These are phyloP conservation scores for Sechiopsis laciniata DNA, from an alignment of 306 rosid species.

Conservation along the genomic window DNA sequence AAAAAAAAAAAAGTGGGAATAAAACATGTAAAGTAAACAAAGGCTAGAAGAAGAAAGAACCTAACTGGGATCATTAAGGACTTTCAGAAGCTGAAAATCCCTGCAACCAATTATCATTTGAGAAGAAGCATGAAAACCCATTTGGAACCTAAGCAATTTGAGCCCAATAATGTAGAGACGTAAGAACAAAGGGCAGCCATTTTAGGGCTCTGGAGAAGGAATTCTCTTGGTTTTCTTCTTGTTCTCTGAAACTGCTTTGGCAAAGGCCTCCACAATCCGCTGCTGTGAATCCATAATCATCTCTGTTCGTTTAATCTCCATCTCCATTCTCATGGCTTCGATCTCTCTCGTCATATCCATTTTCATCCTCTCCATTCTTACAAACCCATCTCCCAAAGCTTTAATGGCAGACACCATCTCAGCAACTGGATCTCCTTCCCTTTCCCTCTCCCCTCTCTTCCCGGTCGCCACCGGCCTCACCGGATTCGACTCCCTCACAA, in stretches of 20 bases:
- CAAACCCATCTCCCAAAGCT: slow-evolving; percentile 84
- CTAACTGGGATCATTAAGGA: slow-evolving; percentile 8
- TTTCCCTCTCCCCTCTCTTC: slow-evolving; percentile 38
- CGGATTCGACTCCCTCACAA: slow-evolving; percentile 41
- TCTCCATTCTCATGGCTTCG: slow-evolving; percentile 82
- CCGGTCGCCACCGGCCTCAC: slow-evolving; percentile 31
- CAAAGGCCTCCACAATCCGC: slow-evolving; percentile 77
- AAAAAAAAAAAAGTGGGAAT: slow-evolving; percentile 5
- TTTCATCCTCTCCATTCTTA: slow-evolving; percentile 88
- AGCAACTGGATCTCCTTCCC: slow-evolving; percentile 40
- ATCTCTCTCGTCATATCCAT: slow-evolving; percentile 96
- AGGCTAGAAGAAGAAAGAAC: neutral
- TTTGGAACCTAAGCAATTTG: slow-evolving; percentile 12
- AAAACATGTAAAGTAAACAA: neutral
- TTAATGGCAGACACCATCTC: slow-evolving; percentile 80
- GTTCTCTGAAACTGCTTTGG: slow-evolving; percentile 72
- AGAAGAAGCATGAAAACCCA: neutral
- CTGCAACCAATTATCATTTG: slow-evolving; percentile 3
- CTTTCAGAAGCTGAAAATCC: slow-evolving; percentile 9
- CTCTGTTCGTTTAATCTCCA: slow-evolving; percentile 93
- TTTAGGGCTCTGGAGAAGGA: slow-evolving; percentile 50
- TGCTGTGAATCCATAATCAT: slow-evolving; percentile 94
- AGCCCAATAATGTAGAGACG: slow-evolving; percentile 4
- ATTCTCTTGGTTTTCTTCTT: slow-evolving; percentile 56
- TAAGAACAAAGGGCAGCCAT: neutral